Base-by-base conservation (phyloP, 345 rosid species). In the Toxicodendron radicans region DNA sequence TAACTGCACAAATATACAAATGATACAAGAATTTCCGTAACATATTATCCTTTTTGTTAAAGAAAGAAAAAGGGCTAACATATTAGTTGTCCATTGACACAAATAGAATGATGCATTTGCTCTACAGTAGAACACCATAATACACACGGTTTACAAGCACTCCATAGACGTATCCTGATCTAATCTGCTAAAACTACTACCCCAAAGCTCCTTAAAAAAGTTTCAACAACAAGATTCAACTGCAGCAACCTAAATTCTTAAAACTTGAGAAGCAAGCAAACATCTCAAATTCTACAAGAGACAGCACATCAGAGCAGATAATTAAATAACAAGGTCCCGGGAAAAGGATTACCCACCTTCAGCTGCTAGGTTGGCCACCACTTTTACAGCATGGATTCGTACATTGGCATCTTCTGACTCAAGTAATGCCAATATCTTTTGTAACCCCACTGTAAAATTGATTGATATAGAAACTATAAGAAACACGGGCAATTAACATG, bases 301-400 rank as follows among this genome's bases (percentile, higher is more conserved):
- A n/a, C 53, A 45, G 7, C 21, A 30, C 57, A 30, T 48, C 10
- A n/a, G 62, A 58, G 52, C 56, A 45, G 38, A 58, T 54, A 58
- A 38, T 2, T 33, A 1, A 70, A 70, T 10, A 21, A 17, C 59
- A 63, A 0, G 17, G 18, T 30, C 62, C 7, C 21, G n/a, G 20
- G 74, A 78, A 33, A 45, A 64, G 71, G 60, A 24, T 62, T 14
- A 61, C 79, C 73, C 69, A 92, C 99, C 99, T 89, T 96, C 99
- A 59, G 99, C 97, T 70, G 99, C 98, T 62, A 96, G 84, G 83
- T 93, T 96, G 45, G 99, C 99, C 33, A 96, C 97, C 73, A 93
- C 94, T 83, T 96, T 96, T 79, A 96, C 99, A 48, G 99, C 99
- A 78, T 96, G 98, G 75, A 96, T 88, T 65, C 92, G 87, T 64